These are phyloP conservation scores for Entomortierella beljakovae DNA, from an alignment of 192 early-diverging fungal genomes.

Conservation along the genomic window DNA sequence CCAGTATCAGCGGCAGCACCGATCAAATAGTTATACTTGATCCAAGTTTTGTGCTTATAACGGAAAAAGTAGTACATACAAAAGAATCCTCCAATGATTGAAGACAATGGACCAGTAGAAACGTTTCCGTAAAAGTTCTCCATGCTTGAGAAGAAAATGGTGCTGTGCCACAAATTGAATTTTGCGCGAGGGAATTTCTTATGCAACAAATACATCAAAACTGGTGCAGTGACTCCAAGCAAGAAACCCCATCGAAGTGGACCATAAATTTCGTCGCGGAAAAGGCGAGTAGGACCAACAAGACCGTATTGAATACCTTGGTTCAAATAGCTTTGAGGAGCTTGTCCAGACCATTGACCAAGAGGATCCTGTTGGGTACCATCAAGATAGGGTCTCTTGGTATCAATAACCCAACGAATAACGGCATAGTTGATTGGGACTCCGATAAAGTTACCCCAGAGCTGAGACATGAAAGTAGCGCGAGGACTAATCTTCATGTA, in stretches of 20 bases:
- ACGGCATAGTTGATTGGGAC: conserved; percentile 56
- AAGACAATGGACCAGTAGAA: conserved; percentile 54
- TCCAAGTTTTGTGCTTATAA: conserved; percentile 52
- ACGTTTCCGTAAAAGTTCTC: conserved; percentile 58
- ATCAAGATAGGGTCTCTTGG: conserved; percentile 58
- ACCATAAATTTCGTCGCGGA: conserved; percentile 48
- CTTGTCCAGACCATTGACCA: conserved; percentile 56
- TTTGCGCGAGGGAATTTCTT: conserved; percentile 56
- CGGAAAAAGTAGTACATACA: conserved; percentile 60
- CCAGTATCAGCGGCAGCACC: conserved; percentile 54
- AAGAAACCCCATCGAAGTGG: conserved; percentile 60
- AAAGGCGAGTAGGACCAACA: conserved; percentile 50
- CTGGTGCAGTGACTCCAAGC: conserved; percentile 46
- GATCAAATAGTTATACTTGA: conserved; percentile 58
- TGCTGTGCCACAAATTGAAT: conserved; percentile 57
- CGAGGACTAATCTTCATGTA: conserved; percentile 55
- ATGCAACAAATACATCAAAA: conserved; percentile 55
- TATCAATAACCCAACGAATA: conserved; percentile 56
- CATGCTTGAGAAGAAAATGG: conserved; percentile 58
- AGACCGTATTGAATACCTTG: conserved; percentile 56
- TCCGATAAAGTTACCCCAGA: conserved; percentile 59
- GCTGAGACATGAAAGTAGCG: conserved; percentile 51
- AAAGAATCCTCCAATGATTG: conserved; percentile 56
- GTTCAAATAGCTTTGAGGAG: conserved; percentile 45
- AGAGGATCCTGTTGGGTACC: conserved; percentile 53